Evolutionary conservation across 306 rosid species (phyloP), one percentile per base, ranked within the genome.

Genomic region (Sesbania bispinosa): DNA sequence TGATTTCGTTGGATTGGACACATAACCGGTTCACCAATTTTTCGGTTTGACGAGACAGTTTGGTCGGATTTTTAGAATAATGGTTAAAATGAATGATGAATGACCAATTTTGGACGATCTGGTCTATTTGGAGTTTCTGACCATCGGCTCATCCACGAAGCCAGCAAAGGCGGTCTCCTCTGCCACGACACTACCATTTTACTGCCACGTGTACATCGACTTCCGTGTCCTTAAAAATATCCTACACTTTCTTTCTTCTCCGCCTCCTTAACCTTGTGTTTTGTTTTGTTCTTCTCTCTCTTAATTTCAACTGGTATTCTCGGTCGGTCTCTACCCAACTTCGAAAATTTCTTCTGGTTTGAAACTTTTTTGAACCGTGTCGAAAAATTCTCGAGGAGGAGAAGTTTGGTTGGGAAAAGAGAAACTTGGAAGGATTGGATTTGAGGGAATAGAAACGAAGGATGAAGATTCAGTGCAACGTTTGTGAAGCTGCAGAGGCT

Each of bases 391-490:
- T 32, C 36, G 18, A 19, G 33, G 11, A 3, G 59, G 58, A 76
- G 1, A 68, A 32, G 16, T 58, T 67, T 21, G 48, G 51, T 60
- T 51, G 63, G 62, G 33, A 27, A 27, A 14, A 48, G 33, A 20
- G 52, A 54, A 51, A 21, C 0, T 48, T 1, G 76, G 32, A 32
- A 32, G 36, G 9, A 59, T 52, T 54, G 76, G 60, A 69, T 61
- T 72, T 61, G 36, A 1, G 33, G 5, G 33, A 62, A 11, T 4
- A 35, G 11, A 32, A 60, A 43, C 0, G 20, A 10, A 50, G 24
- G 77, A 95, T 95, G 99, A 95, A 92, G 90, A 95, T 95, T 87
- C 97, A 95, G 89, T 95, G 99, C 47, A 85, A 82, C 88, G 99
- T 88, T 16, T 95, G 99, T 75, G 99, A 91, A 67, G 85, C 67